These are phyloP conservation scores for Lobulomyces angularis DNA, from an alignment of 192 early-diverging fungal genomes.

Conservation along the genomic window DNA sequence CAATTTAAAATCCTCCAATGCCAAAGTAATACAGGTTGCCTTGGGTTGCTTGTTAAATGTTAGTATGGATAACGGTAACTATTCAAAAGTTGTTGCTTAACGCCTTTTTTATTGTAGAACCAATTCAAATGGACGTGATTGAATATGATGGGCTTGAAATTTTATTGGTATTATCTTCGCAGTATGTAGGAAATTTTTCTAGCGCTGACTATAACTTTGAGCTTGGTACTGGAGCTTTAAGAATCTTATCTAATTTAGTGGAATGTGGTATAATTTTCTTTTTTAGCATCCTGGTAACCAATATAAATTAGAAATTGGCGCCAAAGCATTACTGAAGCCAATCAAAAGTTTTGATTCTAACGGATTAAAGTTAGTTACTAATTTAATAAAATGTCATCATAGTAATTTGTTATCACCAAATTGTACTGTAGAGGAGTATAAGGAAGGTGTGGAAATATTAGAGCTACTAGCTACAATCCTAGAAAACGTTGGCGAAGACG, in stretches of 20 bases:
- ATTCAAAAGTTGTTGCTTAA: constrained; percentile 7
- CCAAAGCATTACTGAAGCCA: too few relatives aligned
- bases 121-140: constrained; percentile 18
- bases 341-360: constrained; percentile 11
- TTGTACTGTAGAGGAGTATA: constrained; percentile 6
- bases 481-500: constrained; percentile 31
- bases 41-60: constrained; percentile 31
- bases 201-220: too few relatives aligned
- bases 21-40: constrained; percentile 14
- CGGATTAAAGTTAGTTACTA: background rate
- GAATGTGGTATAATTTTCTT: constrained; percentile 13
- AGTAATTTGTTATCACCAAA: background rate
- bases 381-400: background rate
- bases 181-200: too few relatives aligned
- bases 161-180: constrained; percentile 15
- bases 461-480: constrained; percentile 26
- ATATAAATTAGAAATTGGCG: too few relatives aligned
- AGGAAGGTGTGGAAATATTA: constrained; percentile 22
- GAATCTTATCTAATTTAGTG: constrained; percentile 1
- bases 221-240: too few relatives aligned
- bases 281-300: constrained; percentile 15
- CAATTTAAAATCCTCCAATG: constrained; percentile 12
- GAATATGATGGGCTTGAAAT: constrained; percentile 4
- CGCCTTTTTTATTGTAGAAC: constrained; percentile 12
- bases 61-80: constrained; percentile 37